Base-by-base conservation (phyloP, 768 basidiomycete genomes). In the Trametes sanguinea region DNA sequence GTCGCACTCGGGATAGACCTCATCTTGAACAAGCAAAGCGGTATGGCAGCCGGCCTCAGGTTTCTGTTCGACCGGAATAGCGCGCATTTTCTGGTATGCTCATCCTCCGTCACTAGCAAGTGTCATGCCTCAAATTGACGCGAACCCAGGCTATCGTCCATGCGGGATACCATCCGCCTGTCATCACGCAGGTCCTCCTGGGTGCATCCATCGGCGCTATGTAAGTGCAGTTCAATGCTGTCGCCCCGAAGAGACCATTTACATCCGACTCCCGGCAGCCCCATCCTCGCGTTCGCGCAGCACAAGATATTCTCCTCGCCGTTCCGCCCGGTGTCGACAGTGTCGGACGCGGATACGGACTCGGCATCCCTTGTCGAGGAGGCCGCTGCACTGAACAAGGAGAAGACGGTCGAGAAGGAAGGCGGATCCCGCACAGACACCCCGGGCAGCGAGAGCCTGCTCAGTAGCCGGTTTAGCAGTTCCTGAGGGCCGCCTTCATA, bases 11-110 rank as follows among this genome's bases (percentile, higher is more conserved):
- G 80, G 22, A 67, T 83, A 10, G 88, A 89, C 71, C 76, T 89
- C 4, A 69, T 80, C 50, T 55, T 87, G 52, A 78, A 87, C 62
- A 75, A 79, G 65, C 87, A 89, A 67, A 72, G 74, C 5, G 88
- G 88, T 5, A 80, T 88, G 78, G 85, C 86, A 65, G 74, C 81
- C 22, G 88, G 87, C 2, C 76, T 89, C 33, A 80, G 88, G 22
- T 83, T 79, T 66, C 76, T 89, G 13, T 80, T 88, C 61, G 88
- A 89, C 68, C 76, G 83, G 46, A 89, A 89, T 65, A 67, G 76
- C 9, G 78, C 81, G 30, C 88, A 89, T 73, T 70, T 76, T 54
- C 74, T 78, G 60, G 86, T 88, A 62, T 60, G 83, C 53, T 17
- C 46, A 11, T n/a, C n/a, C n/a, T n/a, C n/a, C n/a, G 35, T 5